Conservation (phyloP, 768 basidiomycete species). For the Podaxis rugospora region DNA sequence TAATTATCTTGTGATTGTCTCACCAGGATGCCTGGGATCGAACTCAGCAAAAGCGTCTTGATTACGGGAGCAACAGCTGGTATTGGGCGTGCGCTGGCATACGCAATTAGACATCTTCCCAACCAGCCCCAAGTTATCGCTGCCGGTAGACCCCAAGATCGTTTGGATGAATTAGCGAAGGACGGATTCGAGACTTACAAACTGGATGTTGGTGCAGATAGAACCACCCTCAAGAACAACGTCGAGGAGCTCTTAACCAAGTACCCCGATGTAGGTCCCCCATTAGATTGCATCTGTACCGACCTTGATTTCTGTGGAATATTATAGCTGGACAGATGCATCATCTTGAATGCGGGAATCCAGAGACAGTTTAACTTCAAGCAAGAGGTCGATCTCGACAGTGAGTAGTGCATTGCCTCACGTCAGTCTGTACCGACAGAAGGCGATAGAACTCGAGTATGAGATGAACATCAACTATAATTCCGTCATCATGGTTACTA, state of each 20-base stretch:
- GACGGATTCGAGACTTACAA: constrained; percentile 35
- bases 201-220: constrained; percentile 39
- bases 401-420: constrained; percentile 19
- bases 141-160: constrained; percentile 44
- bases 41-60: constrained; percentile 45
- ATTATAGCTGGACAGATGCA: constrained; percentile 47
- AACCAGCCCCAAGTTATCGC: constrained; percentile 46
- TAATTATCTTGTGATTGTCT: background rate
- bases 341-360: constrained; percentile 50
- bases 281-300: background rate
- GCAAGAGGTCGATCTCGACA: constrained; percentile 37
- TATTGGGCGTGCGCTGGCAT: constrained; percentile 52
- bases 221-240: constrained; percentile 32
- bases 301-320: background rate
- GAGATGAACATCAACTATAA: constrained; percentile 56
- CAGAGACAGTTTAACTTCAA: constrained; percentile 46
- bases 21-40: constrained; percentile 30
- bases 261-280: constrained; percentile 41
- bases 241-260: constrained; percentile 34
- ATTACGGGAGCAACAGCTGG: constrained; percentile 54
- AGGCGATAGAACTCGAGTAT: constrained; percentile 30
- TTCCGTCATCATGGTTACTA: constrained; percentile 41
- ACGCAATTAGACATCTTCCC: constrained; percentile 42
- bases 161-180: constrained; percentile 45
- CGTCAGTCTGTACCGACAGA: background rate